phyloP scores from a whole-genome alignment of 2,329 filamentous ascomycete genomes.

The Cryphonectria naterciae region DNA sequence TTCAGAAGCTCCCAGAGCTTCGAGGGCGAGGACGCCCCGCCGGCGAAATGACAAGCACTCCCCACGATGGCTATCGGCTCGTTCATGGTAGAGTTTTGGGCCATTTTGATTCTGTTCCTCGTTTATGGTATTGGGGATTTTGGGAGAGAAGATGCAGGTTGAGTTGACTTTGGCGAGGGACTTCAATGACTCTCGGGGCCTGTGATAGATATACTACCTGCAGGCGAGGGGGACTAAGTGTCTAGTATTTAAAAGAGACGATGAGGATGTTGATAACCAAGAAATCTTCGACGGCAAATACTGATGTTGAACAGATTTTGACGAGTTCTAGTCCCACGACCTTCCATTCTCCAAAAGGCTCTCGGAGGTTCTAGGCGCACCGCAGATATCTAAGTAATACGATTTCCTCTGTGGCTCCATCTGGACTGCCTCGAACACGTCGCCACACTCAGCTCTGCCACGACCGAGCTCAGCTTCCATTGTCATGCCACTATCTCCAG shows the following conservation, averaged over 20 bases:
- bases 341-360: not conserved
- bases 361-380: not conserved
- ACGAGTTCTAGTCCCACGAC: not conserved
- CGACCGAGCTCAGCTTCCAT: not conserved
- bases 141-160: not conserved
- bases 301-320: not conserved
- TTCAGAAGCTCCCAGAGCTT: conserved; percentile 17
- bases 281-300: not conserved
- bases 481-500: not conserved
- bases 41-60: conserved; percentile 21
- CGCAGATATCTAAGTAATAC: not conserved
- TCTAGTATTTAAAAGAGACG: not conserved
- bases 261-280: not conserved
- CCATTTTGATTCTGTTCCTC: not conserved
- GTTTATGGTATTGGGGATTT: not conserved
- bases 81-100: not conserved
- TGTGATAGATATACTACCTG: not conserved
- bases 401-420: not conserved
- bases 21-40: not conserved
- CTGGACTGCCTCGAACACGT: not conserved
- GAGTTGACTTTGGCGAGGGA: not conserved
- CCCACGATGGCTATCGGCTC: conserved; percentile 22
- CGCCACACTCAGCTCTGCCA: not conserved
- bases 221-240: not conserved
- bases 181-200: not conserved